These are phyloP conservation scores for Rhizoclosmatium globosum DNA, from an alignment of 192 early-diverging fungal species.

Conservation along the genomic window DNA sequence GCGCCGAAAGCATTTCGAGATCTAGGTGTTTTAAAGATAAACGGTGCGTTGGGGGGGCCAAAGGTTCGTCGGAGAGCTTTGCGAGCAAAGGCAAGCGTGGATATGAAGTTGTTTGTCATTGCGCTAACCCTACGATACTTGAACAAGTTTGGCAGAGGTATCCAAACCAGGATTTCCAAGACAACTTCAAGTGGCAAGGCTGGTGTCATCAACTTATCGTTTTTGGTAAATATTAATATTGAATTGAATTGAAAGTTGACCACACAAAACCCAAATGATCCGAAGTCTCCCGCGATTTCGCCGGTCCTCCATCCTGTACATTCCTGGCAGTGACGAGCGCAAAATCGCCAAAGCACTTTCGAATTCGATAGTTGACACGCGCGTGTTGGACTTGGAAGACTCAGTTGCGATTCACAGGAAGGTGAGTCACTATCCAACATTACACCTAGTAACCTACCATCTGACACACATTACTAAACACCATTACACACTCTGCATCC, in stretches of 20 bases:
- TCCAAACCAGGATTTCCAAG: no score
- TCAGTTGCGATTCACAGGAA: conserved; percentile 86
- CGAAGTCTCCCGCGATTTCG: not conserved
- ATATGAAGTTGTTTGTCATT: no score
- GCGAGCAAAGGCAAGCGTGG: no score
- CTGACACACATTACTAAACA: not conserved
- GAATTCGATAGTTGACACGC: conserved; percentile 71
- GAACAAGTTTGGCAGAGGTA: no score
- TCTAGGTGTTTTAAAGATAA: no score
- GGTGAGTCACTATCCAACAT: conserved; percentile 31
- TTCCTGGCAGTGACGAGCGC: conserved; percentile 78
- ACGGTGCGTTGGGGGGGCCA: no score
- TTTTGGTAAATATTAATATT: not conserved
- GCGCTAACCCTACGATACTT: no score
- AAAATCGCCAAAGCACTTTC: conserved; percentile 82
- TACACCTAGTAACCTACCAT: not conserved
- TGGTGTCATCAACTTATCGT: no score
- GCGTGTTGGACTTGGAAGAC: conserved; percentile 95
- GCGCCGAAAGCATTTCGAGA: no score
- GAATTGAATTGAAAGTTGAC: not conserved
- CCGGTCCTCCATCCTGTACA: conserved; percentile 27
- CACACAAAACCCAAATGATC: not conserved
- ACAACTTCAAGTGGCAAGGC: no score
- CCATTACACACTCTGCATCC: not conserved
- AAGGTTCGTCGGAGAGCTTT: no score